Evolutionary conservation across 176 grass and related monocot species (phyloP).

Genomic region (sorghum (Sorghum bicolor)): DNA sequence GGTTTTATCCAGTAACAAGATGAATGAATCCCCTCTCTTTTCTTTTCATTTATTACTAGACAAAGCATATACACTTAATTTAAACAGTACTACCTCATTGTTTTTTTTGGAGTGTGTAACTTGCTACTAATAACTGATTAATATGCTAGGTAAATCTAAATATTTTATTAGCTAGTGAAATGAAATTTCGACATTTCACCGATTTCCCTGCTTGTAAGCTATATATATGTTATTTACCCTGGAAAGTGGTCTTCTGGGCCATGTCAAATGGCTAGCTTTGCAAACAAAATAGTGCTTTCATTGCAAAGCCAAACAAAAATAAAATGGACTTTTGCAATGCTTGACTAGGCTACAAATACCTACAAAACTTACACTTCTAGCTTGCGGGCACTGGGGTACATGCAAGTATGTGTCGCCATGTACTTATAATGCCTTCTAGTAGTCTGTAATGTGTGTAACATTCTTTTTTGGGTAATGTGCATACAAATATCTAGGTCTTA

Average conservation of each 20-base stretch:
- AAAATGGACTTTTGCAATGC: background rate
- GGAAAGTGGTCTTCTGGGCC: background rate
- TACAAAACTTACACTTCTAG: background rate
- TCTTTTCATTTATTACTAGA: background rate
- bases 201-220: background rate
- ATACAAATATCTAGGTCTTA: background rate
- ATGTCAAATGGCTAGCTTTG: background rate
- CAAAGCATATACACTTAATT: background rate
- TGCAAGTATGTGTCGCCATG: background rate
- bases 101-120: background rate
- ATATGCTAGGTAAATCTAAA: background rate
- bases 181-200: background rate
- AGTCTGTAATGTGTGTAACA: background rate
- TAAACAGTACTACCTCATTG: background rate
- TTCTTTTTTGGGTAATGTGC: background rate
- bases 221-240: background rate
- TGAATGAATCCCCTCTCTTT: background rate
- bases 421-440: background rate
- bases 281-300: slow-evolving; percentile 1
- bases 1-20: background rate
- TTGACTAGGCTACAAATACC: slow-evolving; percentile 1
- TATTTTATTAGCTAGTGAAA: background rate
- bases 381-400: background rate
- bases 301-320: background rate
- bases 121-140: background rate